Conservation (phyloP, 257 asterid genomes). For the Coffea canephora region DNA sequence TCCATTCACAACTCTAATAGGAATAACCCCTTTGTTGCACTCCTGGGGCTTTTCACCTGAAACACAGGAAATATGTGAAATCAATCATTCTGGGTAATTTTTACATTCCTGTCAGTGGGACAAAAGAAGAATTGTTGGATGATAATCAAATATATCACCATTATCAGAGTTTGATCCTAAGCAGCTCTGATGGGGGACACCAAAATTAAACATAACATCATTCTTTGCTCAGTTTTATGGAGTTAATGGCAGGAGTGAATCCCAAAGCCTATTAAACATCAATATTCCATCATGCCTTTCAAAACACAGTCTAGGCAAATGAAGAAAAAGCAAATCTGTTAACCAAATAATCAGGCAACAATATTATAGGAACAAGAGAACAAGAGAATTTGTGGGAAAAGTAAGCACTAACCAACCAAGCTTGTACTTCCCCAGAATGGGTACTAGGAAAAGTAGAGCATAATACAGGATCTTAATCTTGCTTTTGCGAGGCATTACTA, state of each 20-base stretch:
- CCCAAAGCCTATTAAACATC: neutral
- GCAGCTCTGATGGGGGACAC: neutral
- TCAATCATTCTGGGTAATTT: neutral
- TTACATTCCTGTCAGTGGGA: neutral
- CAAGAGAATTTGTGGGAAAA: neutral
- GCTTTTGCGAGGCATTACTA: neutral
- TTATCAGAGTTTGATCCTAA: neutral
- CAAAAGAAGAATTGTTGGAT: neutral
- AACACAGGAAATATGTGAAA: conserved; percentile 14
- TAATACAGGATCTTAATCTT: neutral
- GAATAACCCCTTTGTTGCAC: conserved; percentile 42
- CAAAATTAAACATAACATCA: neutral
- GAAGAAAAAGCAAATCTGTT: neutral
- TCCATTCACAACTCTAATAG: conserved; percentile 84
- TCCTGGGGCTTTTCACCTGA: conserved; percentile 52
- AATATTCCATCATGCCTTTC: neutral
- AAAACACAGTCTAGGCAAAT: neutral
- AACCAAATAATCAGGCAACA: neutral
- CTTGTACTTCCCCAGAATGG: neutral
- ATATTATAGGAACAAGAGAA: neutral
- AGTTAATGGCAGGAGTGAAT: neutral
- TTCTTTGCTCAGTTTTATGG: neutral
- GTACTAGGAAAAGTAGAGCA: neutral
- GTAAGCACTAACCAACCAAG: neutral
- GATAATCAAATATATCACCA: neutral